Percentiles rank a stretch among this genome's conserved stretches.
Evolutionary conservation across 2,329 filamentous ascomycete species (phyloP).

Genomic region (Exophiala sp.): DNA sequence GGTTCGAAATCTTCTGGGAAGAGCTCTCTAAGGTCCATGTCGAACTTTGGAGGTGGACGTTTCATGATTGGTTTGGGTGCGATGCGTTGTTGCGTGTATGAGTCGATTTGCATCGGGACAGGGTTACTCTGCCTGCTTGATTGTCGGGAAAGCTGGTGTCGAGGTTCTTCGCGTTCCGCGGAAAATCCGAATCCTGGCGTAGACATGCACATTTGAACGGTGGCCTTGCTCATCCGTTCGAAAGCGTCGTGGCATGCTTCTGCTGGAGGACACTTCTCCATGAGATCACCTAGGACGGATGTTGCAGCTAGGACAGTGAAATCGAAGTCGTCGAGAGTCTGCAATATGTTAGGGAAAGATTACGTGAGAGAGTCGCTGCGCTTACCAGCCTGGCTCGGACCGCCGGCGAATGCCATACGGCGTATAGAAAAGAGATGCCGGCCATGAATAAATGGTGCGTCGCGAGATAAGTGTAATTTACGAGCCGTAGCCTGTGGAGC

Average conservation of each 20-base stretch:
- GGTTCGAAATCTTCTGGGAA: conserved; percentile 45
- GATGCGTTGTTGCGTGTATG: conserved; percentile 9
- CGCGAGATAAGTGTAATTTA: conserved; percentile 93
- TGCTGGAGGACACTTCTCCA: conserved; percentile 90
- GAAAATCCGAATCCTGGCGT: conserved; percentile 71
- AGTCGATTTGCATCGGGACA: conserved; percentile 26
- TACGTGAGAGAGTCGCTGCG: conserved; percentile 20
- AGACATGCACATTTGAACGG: conserved; percentile 88
- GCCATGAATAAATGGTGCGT: conserved; percentile 98
- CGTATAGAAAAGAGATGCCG: conserved; percentile 91
- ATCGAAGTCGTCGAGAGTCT: conserved; percentile 92
- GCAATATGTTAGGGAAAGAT: conserved; percentile 18
- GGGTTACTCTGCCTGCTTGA: conserved; percentile 31
- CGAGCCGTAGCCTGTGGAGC: conserved; percentile 78
- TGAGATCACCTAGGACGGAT: conserved; percentile 85
- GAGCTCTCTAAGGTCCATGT: conserved; percentile 54
- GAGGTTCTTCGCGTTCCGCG: conserved; percentile 15
- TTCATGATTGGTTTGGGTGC: conserved; percentile 16
- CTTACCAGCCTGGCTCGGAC: conserved; percentile 81
- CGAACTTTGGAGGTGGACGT: conserved; percentile 54
- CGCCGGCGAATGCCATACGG: conserved; percentile 91
- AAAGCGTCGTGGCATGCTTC: conserved; percentile 94
- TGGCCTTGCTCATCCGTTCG: conserved; percentile 90
- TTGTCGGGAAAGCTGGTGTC: conserved; percentile 33
- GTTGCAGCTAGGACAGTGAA: conserved; percentile 92